Percentiles rank a stretch among this genome's conserved stretches.
Evolutionary conservation across 768 basidiomycete genomes (phyloP).

Genomic region (Macrolepiota dolichaula): DNA sequence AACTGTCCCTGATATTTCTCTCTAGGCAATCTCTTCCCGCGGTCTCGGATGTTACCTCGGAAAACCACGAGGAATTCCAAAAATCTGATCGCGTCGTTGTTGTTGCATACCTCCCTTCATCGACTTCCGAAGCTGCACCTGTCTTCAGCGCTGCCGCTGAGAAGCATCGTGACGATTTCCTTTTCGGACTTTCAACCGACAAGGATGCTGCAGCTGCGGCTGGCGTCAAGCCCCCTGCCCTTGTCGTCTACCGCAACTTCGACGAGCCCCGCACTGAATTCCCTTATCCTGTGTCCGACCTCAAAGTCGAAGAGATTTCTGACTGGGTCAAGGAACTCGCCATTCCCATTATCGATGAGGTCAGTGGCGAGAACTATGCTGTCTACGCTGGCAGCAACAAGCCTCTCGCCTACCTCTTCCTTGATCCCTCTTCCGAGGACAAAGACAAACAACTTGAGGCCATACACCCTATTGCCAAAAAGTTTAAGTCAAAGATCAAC

Average conservation of each 20-base stretch:
- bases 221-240: conserved; percentile 74
- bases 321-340: conserved; percentile 82
- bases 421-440: conserved; percentile 72
- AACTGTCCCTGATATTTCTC: conserved; percentile 1
- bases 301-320: conserved; percentile 59
- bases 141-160: conserved; percentile 82
- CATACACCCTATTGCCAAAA: conserved; percentile 73
- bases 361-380: conserved; percentile 91
- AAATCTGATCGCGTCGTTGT: conserved; percentile 87
- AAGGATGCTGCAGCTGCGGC: conserved; percentile 62
- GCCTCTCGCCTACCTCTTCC: conserved; percentile 92
- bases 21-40: conserved; percentile 88
- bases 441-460: conserved; percentile 63
- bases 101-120: conserved; percentile 77
- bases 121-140: conserved; percentile 63
- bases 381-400: conserved; percentile 77
- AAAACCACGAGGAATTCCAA: conserved; percentile 82
- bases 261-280: conserved; percentile 78
- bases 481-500: conserved; percentile 86
- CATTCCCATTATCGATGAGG: conserved; percentile 87
- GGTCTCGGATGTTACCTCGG: conserved; percentile 74
- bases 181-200: conserved; percentile 87
- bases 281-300: conserved; percentile 57
- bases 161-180: conserved; percentile 86
- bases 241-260: conserved; percentile 90